phyloP scores from a whole-genome alignment of 2,329 filamentous ascomycete species.

The Fusarium buxicola region DNA sequence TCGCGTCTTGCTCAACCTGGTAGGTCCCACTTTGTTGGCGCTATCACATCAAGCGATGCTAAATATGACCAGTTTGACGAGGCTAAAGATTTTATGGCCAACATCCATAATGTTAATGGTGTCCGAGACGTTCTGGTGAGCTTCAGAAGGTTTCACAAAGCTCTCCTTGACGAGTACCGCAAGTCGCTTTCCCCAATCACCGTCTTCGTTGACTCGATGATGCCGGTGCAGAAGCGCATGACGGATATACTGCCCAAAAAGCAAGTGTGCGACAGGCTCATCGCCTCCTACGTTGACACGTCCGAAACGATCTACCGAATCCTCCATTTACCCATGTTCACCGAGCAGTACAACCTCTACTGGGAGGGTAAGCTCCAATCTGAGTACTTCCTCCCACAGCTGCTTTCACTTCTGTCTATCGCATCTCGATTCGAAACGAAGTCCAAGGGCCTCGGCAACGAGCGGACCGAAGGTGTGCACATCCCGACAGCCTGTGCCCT shows the following conservation, averaged over 20 bases:
- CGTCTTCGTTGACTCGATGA: constrained; percentile 69
- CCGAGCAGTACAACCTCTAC: constrained; percentile 62
- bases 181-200: constrained; percentile 63
- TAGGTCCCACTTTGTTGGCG: constrained; percentile 47
- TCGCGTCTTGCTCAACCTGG: constrained; percentile 65
- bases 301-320: constrained; percentile 66
- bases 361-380: constrained; percentile 61
- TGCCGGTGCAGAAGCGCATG: constrained; percentile 68
- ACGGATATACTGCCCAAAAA: constrained; percentile 65
- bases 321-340: constrained; percentile 64
- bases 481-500: constrained; percentile 68
- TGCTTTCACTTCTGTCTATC: constrained; percentile 64
- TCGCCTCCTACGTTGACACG: constrained; percentile 61
- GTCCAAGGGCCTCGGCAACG: constrained; percentile 62
- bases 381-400: constrained; percentile 65
- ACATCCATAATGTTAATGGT: constrained; percentile 54
- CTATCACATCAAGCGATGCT: constrained; percentile 6
- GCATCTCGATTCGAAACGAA: constrained; percentile 65
- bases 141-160: constrained; percentile 61
- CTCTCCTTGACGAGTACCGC: constrained; percentile 60
- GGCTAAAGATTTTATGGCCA: constrained; percentile 63
- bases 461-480: constrained; percentile 66
- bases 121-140: constrained; percentile 58
- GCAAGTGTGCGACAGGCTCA: constrained; percentile 62
- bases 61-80: constrained; percentile 60